phyloP scores from a whole-genome alignment of 305 asterid genomes.

The Fraxinus latifolia region DNA sequence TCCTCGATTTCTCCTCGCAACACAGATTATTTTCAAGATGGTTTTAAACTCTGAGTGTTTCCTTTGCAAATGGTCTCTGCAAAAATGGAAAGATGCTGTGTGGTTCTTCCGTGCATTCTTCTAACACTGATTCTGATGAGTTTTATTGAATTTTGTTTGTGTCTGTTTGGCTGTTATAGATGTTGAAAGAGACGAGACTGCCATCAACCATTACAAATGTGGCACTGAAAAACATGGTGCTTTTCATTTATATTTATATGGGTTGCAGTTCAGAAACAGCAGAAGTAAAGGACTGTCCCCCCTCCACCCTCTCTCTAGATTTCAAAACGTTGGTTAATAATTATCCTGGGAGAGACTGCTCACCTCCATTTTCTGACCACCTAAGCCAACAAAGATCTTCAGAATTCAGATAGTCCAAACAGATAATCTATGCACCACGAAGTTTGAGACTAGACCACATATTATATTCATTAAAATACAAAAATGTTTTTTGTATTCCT shows the following conservation, averaged over 20 bases:
- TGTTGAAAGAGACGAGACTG: constrained; percentile 49
- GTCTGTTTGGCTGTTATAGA: constrained; percentile 22
- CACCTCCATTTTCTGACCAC: constrained; percentile 32
- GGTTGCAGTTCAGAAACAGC: constrained; percentile 25
- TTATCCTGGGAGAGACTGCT: constrained; percentile 18
- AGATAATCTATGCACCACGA: constrained; percentile 29
- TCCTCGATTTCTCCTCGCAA: no score
- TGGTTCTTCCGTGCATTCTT: constrained; percentile 17
- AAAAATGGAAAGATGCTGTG: constrained; percentile 35
- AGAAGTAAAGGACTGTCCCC: constrained; percentile 26
- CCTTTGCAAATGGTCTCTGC: constrained; percentile 26
- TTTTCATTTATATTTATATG: constrained; percentile 40
- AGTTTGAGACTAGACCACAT: background rate
- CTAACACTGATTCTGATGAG: constrained; percentile 40
- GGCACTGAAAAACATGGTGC: constrained; percentile 74
- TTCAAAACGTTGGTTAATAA: constrained; percentile 5
- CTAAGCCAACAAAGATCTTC: constrained; percentile 37
- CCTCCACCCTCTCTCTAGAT: background rate
- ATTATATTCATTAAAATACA: background rate
- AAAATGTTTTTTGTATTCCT: no score
- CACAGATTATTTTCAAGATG: constrained; percentile 1
- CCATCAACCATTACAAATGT: constrained; percentile 43
- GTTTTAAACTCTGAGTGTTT: background rate
- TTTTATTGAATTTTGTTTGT: constrained; percentile 27
- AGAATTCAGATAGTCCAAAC: constrained; percentile 32